Base-by-base conservation (phyloP, 108 stramenopile genomes). In the Nitzschia inconspicua region DNA sequence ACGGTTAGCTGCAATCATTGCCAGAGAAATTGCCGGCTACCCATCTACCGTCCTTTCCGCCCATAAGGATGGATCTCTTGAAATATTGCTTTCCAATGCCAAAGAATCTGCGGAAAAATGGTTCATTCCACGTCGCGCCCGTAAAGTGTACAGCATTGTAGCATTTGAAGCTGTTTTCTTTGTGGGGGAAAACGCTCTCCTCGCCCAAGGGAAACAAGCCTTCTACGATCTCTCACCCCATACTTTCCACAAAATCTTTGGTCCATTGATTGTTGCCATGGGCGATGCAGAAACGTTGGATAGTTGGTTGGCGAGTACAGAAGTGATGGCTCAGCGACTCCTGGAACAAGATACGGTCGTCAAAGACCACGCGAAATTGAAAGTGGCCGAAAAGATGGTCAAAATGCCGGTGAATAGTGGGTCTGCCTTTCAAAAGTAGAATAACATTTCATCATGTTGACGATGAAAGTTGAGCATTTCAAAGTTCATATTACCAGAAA, bases 71-170 rank as follows among this genome's bases (percentile, higher is more conserved):
- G 14, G 26, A 13, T 19, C 14, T 11, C 25, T 51, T n/a, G 50
- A 28, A 27, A 26, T 51, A 28, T 7, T 14, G 26, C 25, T 51
- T 20, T 23, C 26, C 14, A 11, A 29, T 4, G 25, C 26, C 26
- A 51, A 51, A 51, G 50, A 51, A 51, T 11, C 29, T 51, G 50
- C 20, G 50, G 27, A 23, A 23, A 51, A 51, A 28, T 51, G 50
- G 50, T 27, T 11, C 11, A 51, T 51, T 20, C 50, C 50, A 10
- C 11, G 26, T 7, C 26, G 50, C 25, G 50, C 50, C 23, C 29
- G 50, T 23, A 51, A 51, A 27, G 23, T 20, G 29, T 51, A 28
- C 29, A 23, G 50, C 29, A 27, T 27, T n/a, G 50, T 27, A 11
- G 25, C 50, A 19, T 29, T 51, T 9, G 27, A 51, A 28, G 50